Base-by-base conservation (phyloP, 805 yeast genomes). In the Yarrowia deformans region DNA sequence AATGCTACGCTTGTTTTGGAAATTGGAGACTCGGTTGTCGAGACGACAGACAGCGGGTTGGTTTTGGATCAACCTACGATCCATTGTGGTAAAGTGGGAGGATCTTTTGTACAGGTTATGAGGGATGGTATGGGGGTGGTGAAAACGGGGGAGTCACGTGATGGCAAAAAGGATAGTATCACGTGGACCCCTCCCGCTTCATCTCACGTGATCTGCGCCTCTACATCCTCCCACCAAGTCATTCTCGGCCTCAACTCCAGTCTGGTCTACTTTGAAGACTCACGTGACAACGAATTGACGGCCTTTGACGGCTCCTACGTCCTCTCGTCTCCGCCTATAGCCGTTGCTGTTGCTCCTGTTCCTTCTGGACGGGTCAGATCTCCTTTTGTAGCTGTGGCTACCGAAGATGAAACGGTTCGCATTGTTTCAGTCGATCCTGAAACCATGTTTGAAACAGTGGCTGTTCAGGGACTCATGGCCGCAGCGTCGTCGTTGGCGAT, bases 251-350 rank as follows among this genome's bases (percentile, higher is more conserved):
- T 95, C 4, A 88, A 95, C 1, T 90, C 88, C 74, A 82, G 87
- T 69, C 73, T 94, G 3, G 88, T 89, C 3, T 94, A 94, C 77
- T 94, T 95, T 77, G 98, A 94, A 77, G 80, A 88, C 37, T 91
- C 87, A 72, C 84, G 84, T 12, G 83, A 82, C 35, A 93, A 88
- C 72, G 83, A 86, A 58, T 79, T 95, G 61, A 84, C 87, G 42
- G 97, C 94, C 75, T 89, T 87, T 73, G 87, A 87, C 68, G 88
- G 86, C 50, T 80, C 87, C 14, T 79, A 85, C 39, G 89, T 87
- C 69, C 80, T 90, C 72, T 75, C 81, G 1, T 8, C 19, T 3
- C 50, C 34, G 1, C 81, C 85, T 0, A 79, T 82, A 37, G 84
- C 90, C 9, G 83, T 86, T 0, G 72, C 79, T 2, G 69, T 82